Evolutionary conservation across 1,284 basidiomycete species (phyloP), one percentile per base, ranked within the genome.

Genomic region (Irpex sp.): DNA sequence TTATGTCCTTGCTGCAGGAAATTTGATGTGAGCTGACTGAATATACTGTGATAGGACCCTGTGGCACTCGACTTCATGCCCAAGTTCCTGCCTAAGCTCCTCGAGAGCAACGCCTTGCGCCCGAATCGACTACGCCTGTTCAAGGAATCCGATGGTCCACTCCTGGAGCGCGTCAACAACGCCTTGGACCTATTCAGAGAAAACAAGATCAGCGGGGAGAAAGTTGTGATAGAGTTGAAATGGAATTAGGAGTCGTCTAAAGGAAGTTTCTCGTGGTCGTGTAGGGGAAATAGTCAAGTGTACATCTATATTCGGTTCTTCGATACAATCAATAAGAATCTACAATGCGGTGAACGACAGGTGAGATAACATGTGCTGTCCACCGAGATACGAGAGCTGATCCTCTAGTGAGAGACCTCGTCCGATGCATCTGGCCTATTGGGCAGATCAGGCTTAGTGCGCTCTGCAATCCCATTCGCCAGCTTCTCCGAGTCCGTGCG

Each of bases 391-490:
- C 9, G 15, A 26, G 17, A 21, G 21, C 8, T 9, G 21, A 1
- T 17, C n/a, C 13, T 19, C 17, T 51, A 51, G 9, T 26, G 33
- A 4, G 65, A 60, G 9, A 62, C 59, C 31, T 68, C 67, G 17
- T 68, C 68, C 7, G 50, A 50, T 5, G 64, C 65, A 36, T 68
- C 58, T 15, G 67, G 66, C 57, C 62, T 57, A 47, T 65, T 65
- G 50, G 59, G 36, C 5, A 58, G 19, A 35, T 67, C 54, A 9
- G 59, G 58, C 26, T 46, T 58, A n/a, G 66, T 67, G 39, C 66
- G 68, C 3, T 62, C 49, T 5, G 64, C 68, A 51, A 69, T 69
- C 15, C 67, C 69, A 13, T 64, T 60, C n/a, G 69, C 67, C 2
- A 69, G 58, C 7, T 57, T 50, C 15, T 68, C 64, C 21, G 66